These are phyloP conservation scores for Triticum aestivum DNA, from an alignment of 176 grass and related monocot genomes.

Conservation along the genomic window IWGSC_CS_RefSeq_v2.1 NC_057797.1:642507238-642507737, in stretches of 20 bases:
- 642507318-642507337: conserved; percentile 69
- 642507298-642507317: conserved; percentile 45
- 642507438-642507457: neutral
- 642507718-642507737: conserved; percentile 69
- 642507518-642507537: conserved; percentile 47
- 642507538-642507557: conserved; percentile 35
- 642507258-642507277: conserved; percentile 72
- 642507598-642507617: conserved; percentile 29
- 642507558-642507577: conserved; percentile 49
- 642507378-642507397: conserved; percentile 41
- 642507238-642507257: conserved; percentile 49
- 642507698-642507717: conserved; percentile 40
- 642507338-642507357: conserved; percentile 53
- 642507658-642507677: conserved; percentile 32
- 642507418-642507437: conserved; percentile 35
- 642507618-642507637: conserved; percentile 59
- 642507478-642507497: neutral
- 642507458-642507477: neutral
- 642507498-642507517: neutral
- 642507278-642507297: conserved; percentile 77
- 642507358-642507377: conserved; percentile 39
- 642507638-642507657: conserved; percentile 61
- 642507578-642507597: conserved; percentile 37
- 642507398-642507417: conserved; percentile 59
- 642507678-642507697: conserved; percentile 26